A percentile compares a stretch with the other conserved stretches of the same genome.
These are phyloP conservation scores for Aspergillus eucalypticola DNA, from an alignment of 2,329 filamentous ascomycete species.

Conservation along the genomic window DNA sequence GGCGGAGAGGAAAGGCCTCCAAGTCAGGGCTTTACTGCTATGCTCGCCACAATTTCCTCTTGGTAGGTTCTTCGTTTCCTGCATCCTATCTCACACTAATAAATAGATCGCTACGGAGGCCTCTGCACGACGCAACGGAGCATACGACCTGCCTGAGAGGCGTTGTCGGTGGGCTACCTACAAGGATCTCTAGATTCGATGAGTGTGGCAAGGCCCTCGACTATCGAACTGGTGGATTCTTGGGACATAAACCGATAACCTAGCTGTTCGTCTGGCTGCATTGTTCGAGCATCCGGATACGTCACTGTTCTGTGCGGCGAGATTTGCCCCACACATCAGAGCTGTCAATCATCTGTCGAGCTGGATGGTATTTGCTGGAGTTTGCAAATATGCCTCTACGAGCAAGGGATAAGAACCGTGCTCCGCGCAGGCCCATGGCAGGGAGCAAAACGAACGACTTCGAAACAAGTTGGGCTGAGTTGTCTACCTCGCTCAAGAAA, in stretches of 20 bases:
- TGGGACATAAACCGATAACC: too few relatives aligned
- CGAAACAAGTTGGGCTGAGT: constrained; percentile 77
- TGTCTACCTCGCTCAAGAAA: constrained; percentile 75
- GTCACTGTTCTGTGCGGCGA: neutral
- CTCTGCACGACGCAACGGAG: too few relatives aligned
- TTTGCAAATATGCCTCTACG: constrained; percentile 51
- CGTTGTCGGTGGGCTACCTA: too few relatives aligned
- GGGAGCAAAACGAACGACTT: constrained; percentile 70
- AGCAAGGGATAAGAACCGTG: constrained; percentile 64
- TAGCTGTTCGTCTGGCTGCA: too few relatives aligned
- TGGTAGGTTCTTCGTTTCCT: too few relatives aligned
- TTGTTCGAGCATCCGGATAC: neutral
- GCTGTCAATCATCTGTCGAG: neutral
- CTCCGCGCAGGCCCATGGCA: constrained; percentile 63
- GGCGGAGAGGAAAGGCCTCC: constrained; percentile 28
- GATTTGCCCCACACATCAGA: constrained; percentile 16
- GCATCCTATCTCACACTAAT: too few relatives aligned
- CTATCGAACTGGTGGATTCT: neutral
- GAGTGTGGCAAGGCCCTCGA: neutral
- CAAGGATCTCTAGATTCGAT: too few relatives aligned
- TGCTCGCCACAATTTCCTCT: neutral
- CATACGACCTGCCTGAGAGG: too few relatives aligned
- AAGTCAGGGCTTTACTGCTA: neutral
- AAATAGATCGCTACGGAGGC: too few relatives aligned
- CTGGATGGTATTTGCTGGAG: constrained; percentile 14